Evolutionary conservation across 129 eudicot genomes (phyloP).

Genomic region (Rutidosis leptorrhynchoides): DNA sequence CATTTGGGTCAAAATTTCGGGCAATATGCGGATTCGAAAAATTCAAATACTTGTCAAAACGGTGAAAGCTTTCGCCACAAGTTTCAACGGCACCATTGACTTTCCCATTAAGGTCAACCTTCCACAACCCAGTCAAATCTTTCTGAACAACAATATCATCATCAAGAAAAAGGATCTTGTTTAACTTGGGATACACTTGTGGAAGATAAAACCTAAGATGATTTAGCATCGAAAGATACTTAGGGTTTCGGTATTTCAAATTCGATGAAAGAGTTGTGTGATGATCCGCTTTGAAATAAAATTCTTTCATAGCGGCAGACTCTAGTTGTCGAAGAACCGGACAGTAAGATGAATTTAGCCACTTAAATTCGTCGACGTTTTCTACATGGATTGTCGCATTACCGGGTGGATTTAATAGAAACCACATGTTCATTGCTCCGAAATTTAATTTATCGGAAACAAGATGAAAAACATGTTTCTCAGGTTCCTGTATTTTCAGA

Average conservation of each 20-base stretch:
- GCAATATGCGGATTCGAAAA: constrained; percentile 96
- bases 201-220: constrained; percentile 94
- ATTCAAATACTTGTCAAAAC: constrained; percentile 92
- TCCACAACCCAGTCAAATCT: constrained; percentile 89
- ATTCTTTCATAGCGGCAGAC: constrained; percentile 95
- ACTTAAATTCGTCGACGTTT: constrained; percentile 89
- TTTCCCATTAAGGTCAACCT: constrained; percentile 83
- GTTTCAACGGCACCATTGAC: constrained; percentile 98
- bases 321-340: constrained; percentile 90
- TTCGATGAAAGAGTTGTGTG: constrained; percentile 63
- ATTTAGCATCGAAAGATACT: constrained; percentile 92
- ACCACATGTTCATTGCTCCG: constrained; percentile 99
- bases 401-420: constrained; percentile 88
- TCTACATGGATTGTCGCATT: constrained; percentile 94
- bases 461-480: constrained; percentile 91
- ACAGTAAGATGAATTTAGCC: constrained; percentile 92
- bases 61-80: constrained; percentile 96
- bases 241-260: constrained; percentile 88
- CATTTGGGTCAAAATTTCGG: constrained; percentile 90
- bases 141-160: constrained; percentile 98
- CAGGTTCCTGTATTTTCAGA: constrained; percentile 75
- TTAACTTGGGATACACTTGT: constrained; percentile 85
- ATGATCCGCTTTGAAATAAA: constrained; percentile 89
- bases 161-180: constrained; percentile 88
- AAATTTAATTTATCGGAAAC: constrained; percentile 88